Evolutionary conservation across 768 basidiomycete species (phyloP), one percentile per base, ranked within the genome.

Genomic region (Tephrocybe sp.): DNA sequence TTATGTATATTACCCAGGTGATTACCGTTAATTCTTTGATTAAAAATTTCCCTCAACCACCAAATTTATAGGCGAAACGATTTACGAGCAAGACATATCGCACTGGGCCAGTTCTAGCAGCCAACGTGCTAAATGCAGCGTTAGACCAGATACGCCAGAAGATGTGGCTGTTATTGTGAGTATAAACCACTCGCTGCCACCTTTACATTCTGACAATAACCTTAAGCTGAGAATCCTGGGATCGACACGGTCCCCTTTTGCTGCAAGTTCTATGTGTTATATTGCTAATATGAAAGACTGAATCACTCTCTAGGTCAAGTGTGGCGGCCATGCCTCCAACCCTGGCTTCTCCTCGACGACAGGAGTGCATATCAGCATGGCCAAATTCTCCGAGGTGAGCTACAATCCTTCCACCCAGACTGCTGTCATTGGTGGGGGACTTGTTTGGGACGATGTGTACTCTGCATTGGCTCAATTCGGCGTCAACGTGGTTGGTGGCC

Each of bases 391-490:
- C 3, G 54, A 74, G 15, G 73, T 81, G 20, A 66, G 45, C 0
- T 82, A 80, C 49, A 61, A 80, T 43, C 50, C 61, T 1, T 43
- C 56, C 0, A 56, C 70, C 0, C 65, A 74, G 46, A 80, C 74
- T 0, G 78, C 63, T 2, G 67, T 59, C 0, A 53, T 78, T 28
- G 77, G 77, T 1, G 55, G 75, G 6, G 77, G 77, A 4, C 58
- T 80, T 15, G 69, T 82, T 24, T 87, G 84, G 84, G 85, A 88
- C 59, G 77, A 84, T 21, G 82, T 64, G 0, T 86, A 85, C 51
- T 68, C 69, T 3, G 77, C 75, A 2, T 69, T 87, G 3, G 70
- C 63, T 25, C 78, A 76, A 0, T 58, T 69, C 45, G 70, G 68
- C 9, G 77, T 81, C 10, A 81, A 73, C 40, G 80, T 85, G 14